Percentiles rank a stretch among this genome's conserved stretches.
phyloP scores from a whole-genome alignment of 139 green algal genomes.

The Auxenochlorella pyrenoidosa region DNA sequence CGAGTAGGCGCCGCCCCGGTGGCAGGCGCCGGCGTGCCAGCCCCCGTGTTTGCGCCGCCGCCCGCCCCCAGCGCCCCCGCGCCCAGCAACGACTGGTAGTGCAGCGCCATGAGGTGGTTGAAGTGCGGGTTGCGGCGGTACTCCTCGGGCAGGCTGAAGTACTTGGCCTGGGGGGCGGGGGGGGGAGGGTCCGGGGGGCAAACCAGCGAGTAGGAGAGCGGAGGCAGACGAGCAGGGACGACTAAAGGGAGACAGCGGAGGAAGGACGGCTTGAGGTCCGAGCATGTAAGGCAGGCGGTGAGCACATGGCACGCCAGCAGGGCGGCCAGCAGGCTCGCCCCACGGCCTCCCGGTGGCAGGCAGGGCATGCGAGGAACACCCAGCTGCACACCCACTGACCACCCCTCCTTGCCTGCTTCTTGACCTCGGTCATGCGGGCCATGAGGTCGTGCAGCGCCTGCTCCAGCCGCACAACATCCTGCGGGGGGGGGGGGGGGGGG shows the following conservation, averaged over 20 bases:
- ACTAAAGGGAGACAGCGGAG: background rate
- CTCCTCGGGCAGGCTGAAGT: conserved; percentile 35
- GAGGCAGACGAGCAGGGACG: background rate
- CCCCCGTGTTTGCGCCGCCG: background rate
- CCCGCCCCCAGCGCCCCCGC: background rate
- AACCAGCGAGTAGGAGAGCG: too few relatives aligned
- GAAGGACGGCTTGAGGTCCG: background rate
- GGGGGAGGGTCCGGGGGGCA: too few relatives aligned
- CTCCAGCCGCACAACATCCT: conserved; percentile 45
- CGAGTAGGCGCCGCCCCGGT: too few relatives aligned
- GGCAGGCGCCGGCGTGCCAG: too few relatives aligned
- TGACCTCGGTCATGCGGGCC: conserved; percentile 14
- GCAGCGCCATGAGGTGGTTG: conserved; percentile 10
- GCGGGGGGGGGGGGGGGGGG: background rate
- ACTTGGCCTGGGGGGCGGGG: background rate
- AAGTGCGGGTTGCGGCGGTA: conserved; percentile 36
- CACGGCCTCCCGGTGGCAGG: too few relatives aligned
- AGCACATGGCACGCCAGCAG: background rate
- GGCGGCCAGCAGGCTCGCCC: background rate
- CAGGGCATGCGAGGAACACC: background rate
- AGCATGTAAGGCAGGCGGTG: background rate
- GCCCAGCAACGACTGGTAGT: conserved; percentile 1
- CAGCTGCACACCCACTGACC: background rate
- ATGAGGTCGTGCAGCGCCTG: conserved; percentile 46
- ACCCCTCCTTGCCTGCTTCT: conserved; percentile 1